Percentiles rank a stretch among this genome's conserved stretches.
phyloP scores from a whole-genome alignment of 805 yeast species.

The Tetrapisispora namnaoensis region DNA sequence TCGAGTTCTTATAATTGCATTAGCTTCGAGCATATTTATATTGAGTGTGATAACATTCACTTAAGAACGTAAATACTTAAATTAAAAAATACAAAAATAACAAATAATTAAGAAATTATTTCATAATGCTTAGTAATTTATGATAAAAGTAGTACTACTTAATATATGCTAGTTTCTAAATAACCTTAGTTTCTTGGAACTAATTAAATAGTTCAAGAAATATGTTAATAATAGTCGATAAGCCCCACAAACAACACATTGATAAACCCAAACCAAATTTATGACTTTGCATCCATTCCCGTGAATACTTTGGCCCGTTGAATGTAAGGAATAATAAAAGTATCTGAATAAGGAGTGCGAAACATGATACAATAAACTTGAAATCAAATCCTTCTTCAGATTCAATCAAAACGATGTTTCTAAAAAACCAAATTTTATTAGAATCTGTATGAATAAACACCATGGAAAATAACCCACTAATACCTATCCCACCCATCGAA shows the following conservation, averaged over 20 bases:
- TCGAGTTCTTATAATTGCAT: neutral
- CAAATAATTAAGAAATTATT: neutral
- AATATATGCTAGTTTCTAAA: neutral
- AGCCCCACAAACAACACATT: constrained; percentile 22
- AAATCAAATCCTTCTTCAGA: constrained; percentile 1
- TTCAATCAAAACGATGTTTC: constrained; percentile 15
- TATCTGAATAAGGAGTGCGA: constrained; percentile 16
- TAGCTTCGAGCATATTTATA: neutral
- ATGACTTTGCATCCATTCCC: constrained; percentile 7
- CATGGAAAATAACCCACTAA: constrained; percentile 50
- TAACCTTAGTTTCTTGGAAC: neutral
- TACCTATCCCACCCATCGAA: constrained; percentile 70
- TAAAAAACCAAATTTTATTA: constrained; percentile 17
- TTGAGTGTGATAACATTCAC: neutral
- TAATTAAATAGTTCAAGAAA: constrained; percentile 10
- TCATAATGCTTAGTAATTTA: no score
- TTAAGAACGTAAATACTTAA: neutral
- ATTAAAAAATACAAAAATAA: neutral
- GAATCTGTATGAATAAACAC: constrained; percentile 13
- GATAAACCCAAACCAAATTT: constrained; percentile 16
- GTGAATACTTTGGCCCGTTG: constrained; percentile 8
- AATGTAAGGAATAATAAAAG: constrained; percentile 12
- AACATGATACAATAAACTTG: constrained; percentile 22
- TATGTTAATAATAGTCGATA: constrained; percentile 20
- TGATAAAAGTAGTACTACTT: neutral